A percentile compares a stretch with the other conserved stretches of the same genome.
These are phyloP conservation scores for Agaricus subrufescens DNA, from an alignment of 768 basidiomycete species.

Conservation along the genomic window DNA sequence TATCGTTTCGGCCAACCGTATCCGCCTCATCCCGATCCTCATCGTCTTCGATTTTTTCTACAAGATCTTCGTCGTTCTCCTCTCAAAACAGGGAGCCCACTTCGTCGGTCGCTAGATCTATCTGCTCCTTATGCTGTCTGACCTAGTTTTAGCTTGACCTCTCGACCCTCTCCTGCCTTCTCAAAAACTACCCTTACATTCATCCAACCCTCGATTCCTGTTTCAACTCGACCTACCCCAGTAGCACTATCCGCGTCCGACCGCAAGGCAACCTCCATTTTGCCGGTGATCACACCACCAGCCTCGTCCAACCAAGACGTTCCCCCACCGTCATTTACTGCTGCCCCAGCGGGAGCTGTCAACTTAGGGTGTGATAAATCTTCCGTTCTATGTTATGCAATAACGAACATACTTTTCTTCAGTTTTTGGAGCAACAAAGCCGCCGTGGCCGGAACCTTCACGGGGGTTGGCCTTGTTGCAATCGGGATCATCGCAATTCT, in stretches of 20 bases:
- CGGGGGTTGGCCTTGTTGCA: constrained; percentile 32
- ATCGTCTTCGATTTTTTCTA: background rate
- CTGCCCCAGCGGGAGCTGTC: background rate
- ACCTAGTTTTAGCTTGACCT: background rate
- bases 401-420: background rate
- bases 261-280: background rate
- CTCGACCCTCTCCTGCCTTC: background rate
- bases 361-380: background rate
- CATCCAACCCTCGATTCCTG: too few relatives aligned
- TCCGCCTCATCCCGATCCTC: background rate
- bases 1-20: background rate
- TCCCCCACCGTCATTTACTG: background rate
- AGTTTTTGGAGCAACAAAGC: constrained; percentile 45
- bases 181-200: background rate
- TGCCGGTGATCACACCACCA: background rate
- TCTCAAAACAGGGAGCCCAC: background rate
- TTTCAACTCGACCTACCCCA: too few relatives aligned
- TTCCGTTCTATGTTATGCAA: too few relatives aligned
- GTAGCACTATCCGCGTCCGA: background rate
- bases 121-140: background rate
- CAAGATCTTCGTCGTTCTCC: background rate
- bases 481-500: constrained; percentile 23
- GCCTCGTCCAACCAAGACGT: background rate
- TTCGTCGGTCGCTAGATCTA: background rate
- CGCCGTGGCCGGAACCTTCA: constrained; percentile 43